Base-by-base conservation (phyloP, 441 rosid species). In the Erysimum cheiri region DNA sequence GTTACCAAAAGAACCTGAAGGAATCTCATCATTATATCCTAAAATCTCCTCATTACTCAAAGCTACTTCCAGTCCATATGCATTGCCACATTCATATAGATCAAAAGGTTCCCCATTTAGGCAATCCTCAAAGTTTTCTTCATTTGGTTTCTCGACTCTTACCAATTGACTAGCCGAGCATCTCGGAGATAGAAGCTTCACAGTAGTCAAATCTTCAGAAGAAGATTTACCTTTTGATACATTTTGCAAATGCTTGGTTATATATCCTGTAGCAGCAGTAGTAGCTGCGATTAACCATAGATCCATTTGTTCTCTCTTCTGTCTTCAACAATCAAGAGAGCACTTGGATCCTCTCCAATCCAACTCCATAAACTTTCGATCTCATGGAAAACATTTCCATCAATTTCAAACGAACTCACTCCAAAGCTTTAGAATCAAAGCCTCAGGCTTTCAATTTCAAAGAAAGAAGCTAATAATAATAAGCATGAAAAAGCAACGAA, bases 231-330 rank as follows among this genome's bases (percentile, higher is more conserved):
- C 76, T 70, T 72, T 81, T 0, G 82, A 75, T 67, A 74, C 52
- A 70, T 77, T 85, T 53, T 80, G 73, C 83, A 83, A 76, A 69
- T 81, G 76, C 71, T 85, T 90, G 26, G 88, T 79, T 68, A 88
- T 28, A 60, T 78, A 87, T 66, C 95, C 93, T 12, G 88, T 88
- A 29, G 91, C 92, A 37, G 93, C 91, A 0, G 90, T 88, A 6
- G 88, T n/a, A n/a, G n/a, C 96, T 57, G 80, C 91, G 65, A 85
- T 75, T 64, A 85, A 72, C 94, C 88, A 90, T 4, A 77, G 69
- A 73, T 87, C 98, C 98, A 90, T 92, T 53, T 75, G 52, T 7
- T n/a, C 70, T 29, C 46, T 64, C 59, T 48, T 19, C 8, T 22
- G 2, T 48, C 43, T 31, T 8, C 48, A 59, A 32, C 14, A 73